Conservation (phyloP, 2,329 filamentous ascomycete genomes). For the Lachnellula cervina region DNA sequence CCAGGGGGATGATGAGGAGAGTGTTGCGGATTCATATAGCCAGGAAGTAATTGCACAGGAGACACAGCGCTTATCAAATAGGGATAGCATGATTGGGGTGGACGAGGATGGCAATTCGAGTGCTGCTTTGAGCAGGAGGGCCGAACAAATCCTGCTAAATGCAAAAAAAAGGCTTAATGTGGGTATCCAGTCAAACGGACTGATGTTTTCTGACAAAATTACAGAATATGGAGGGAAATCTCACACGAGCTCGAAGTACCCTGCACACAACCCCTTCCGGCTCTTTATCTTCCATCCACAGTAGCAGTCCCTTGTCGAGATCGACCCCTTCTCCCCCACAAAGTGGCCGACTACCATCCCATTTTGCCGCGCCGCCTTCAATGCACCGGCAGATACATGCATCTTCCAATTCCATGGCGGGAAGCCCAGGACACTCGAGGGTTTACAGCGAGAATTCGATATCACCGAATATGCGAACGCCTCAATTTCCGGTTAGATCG, state of each 20-base stretch:
- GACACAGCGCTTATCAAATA: constrained; percentile 22
- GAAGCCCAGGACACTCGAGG: constrained; percentile 49
- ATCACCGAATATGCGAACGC: constrained; percentile 38
- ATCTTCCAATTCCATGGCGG: constrained; percentile 23
- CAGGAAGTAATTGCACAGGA: constrained; percentile 29
- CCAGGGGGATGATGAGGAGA: constrained; percentile 64
- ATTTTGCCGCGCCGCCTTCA: constrained; percentile 19
- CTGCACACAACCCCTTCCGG: constrained; percentile 49
- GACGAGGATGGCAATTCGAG: constrained; percentile 65
- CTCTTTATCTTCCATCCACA: constrained; percentile 42
- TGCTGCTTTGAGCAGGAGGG: constrained; percentile 71
- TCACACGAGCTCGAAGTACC: constrained; percentile 70
- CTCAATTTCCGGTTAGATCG: constrained; percentile 49
- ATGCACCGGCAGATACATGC: constrained; percentile 24
- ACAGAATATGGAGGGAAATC: constrained; percentile 90
- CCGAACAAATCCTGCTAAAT: constrained; percentile 87
- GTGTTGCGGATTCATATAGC: constrained; percentile 41
- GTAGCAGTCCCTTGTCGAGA: constrained; percentile 34
- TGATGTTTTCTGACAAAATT: constrained; percentile 13
- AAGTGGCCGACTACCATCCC: constrained; percentile 15
- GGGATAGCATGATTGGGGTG: constrained; percentile 32
- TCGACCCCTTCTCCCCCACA: constrained; percentile 29
- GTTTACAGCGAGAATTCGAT: constrained; percentile 58
- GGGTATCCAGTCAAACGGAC: constrained; percentile 34
- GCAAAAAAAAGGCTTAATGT: constrained; percentile 86